Evolutionary conservation across 2,329 filamentous ascomycete genomes (phyloP).

Genomic region (Aspergillus cejpii): DNA sequence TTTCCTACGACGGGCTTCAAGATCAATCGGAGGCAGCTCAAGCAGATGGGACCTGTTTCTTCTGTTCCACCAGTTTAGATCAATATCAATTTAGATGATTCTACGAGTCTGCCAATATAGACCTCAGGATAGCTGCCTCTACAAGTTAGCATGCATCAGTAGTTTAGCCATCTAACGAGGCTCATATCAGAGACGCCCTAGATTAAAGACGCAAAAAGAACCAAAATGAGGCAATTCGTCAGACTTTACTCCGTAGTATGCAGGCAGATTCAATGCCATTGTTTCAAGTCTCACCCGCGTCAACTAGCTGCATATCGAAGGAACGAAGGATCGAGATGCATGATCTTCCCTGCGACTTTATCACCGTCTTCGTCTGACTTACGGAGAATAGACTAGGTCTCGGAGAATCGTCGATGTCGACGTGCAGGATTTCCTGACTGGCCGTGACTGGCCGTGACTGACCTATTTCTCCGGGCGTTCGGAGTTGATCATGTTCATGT

Average conservation of each 20-base stretch:
- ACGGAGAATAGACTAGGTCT: not conserved
- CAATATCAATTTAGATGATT: too few species aligned
- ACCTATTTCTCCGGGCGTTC: not conserved
- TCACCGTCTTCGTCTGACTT: not conserved
- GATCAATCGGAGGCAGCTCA: constrained; percentile 5
- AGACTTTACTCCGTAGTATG: not conserved
- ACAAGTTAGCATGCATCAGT: too few species aligned
- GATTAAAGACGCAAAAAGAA: not conserved
- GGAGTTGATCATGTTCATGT: too few species aligned
- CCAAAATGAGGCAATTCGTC: not conserved
- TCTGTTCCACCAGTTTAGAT: too few species aligned
- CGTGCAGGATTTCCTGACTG: not conserved
- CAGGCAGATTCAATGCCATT: not conserved
- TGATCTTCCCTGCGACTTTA: not conserved
- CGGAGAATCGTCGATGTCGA: not conserved
- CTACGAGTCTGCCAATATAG: too few species aligned
- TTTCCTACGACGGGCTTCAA: constrained; percentile 13
- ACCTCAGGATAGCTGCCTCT: too few species aligned
- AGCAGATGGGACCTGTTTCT: not conserved
- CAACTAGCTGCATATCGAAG: not conserved
- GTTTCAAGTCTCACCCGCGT: not conserved
- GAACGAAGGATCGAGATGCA: not conserved
- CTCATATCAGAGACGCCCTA: too few species aligned
- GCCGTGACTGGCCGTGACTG: too few species aligned
- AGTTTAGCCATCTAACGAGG: too few species aligned